Conservation (phyloP, 83 land plant genomes). For the Picea mariana region DNA sequence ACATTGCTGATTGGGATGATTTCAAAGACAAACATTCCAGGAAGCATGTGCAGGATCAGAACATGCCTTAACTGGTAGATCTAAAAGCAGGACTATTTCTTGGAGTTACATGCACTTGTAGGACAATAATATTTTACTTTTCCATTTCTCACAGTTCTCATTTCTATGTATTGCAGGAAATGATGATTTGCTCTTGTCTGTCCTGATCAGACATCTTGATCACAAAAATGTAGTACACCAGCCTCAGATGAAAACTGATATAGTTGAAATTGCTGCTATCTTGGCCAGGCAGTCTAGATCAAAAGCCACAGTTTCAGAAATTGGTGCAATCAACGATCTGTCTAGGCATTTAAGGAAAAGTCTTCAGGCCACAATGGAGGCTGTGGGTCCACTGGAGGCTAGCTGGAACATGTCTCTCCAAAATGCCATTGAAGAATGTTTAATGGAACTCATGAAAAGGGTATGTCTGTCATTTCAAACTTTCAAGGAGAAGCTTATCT, state of each 20-base stretch:
- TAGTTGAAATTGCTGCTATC: slow-evolving; percentile 48
- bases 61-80: not conserved
- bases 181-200: slow-evolving; percentile 63
- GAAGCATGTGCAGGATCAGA: not conserved
- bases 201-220: slow-evolving; percentile 82
- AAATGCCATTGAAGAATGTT: slow-evolving; percentile 75
- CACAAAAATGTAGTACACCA: slow-evolving; percentile 76
- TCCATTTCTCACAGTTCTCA: no score
- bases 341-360: slow-evolving; percentile 85
- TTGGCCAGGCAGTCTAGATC: slow-evolving; percentile 66
- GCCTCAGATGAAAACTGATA: slow-evolving; percentile 45
- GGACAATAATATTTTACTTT: no score
- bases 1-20: no score
- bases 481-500: not conserved
- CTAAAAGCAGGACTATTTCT: not conserved
- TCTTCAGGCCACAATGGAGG: slow-evolving; percentile 67
- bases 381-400: slow-evolving; percentile 40
- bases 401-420: slow-evolving; percentile 62
- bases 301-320: slow-evolving; percentile 50
- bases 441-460: slow-evolving; percentile 75
- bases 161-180: slow-evolving; percentile 44
- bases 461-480: slow-evolving; percentile 28
- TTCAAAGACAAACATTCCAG: no score
- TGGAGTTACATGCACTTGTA: no score
- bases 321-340: slow-evolving; percentile 77